Base-by-base conservation (phyloP, 2,329 filamentous ascomycete species). In the Chrysoporthe deuterocubensis region DNA sequence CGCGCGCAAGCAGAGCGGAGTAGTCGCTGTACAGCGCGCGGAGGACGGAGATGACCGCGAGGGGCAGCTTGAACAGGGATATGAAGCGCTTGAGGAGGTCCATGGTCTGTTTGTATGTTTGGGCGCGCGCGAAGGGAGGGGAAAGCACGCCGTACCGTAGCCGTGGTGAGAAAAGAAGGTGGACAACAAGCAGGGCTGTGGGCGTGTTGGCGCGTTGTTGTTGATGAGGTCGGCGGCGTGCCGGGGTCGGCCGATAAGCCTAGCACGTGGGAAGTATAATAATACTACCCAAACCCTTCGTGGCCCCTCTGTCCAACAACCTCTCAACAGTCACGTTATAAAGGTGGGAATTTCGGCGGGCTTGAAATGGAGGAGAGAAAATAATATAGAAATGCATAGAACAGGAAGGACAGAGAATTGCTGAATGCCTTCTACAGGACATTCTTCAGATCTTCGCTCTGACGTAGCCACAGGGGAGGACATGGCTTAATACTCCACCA, bases 1-100 rank as follows among this genome's bases (percentile, higher is more conserved):
- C 56, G 9, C 62, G 68, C 44, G 58, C 59, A 7, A 59, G 42
- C 40, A 66, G 32, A 8, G 57, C 44, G 52, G 66, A 44, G 42
- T 64, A 68, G 40, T 70, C 68, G 54, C 37, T 60, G 59, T 65
- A 65, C 14, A 70, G 66, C 14, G 60, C 46, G 52, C 56, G 58
- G 59, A 70, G 68, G 62, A 68, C 63, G 62, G 59, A 37, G 21
- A 70, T 4, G 13, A 42, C 14, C 16, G 68, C 50, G 34, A 59
- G 60, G 40, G 67, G 60, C 4, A 63, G 50, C 42, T 60, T 70
- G 62, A 68, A 52, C 7, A 67, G 57, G 34, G 65, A 62, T 2
- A 65, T 13, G 4, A 69, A 18, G 7, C 18, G 57, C 18, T 26
- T 54, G 4, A 69, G 6, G 37, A 62, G 26, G 16, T 69, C 65